These are phyloP conservation scores for Chytriomyces sp. DNA, from an alignment of 192 early-diverging fungal genomes.

Conservation along the genomic window DNA sequence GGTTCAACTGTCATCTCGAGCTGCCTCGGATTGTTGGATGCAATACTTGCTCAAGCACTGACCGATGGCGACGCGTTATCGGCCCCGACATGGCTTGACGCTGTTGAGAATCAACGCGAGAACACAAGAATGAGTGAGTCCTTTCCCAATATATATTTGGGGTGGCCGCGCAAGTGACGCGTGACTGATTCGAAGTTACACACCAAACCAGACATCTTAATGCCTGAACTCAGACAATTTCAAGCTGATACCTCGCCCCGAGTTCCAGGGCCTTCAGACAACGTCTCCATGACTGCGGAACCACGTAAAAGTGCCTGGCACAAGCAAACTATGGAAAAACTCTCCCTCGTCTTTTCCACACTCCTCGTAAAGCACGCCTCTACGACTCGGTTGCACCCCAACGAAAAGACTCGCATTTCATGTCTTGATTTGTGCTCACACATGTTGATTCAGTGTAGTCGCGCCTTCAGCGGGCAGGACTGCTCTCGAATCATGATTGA, in stretches of 20 bases:
- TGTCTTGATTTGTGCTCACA: background rate
- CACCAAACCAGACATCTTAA: background rate
- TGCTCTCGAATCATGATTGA: background rate
- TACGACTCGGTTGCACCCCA: background rate
- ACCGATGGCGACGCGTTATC: background rate
- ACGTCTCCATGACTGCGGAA: background rate
- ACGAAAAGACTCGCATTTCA: background rate
- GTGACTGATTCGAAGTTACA: too few species aligned
- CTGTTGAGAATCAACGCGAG: background rate
- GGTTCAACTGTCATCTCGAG: background rate
- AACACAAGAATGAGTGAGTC: background rate
- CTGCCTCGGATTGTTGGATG: background rate
- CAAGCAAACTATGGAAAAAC: background rate
- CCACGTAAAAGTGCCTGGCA: too few species aligned
- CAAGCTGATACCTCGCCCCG: background rate
- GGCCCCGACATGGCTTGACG: slow-evolving; percentile 3
- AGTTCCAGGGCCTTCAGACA: background rate
- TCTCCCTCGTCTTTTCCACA: background rate
- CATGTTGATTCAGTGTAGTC: background rate
- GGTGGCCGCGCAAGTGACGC: too few species aligned
- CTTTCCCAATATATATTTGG: background rate
- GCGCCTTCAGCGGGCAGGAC: background rate
- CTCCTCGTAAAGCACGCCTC: background rate
- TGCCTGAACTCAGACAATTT: background rate
- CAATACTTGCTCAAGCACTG: background rate